phyloP scores from a whole-genome alignment of 1,139 yeast genomes.

The Scheffersomyces segobiensis region DNA sequence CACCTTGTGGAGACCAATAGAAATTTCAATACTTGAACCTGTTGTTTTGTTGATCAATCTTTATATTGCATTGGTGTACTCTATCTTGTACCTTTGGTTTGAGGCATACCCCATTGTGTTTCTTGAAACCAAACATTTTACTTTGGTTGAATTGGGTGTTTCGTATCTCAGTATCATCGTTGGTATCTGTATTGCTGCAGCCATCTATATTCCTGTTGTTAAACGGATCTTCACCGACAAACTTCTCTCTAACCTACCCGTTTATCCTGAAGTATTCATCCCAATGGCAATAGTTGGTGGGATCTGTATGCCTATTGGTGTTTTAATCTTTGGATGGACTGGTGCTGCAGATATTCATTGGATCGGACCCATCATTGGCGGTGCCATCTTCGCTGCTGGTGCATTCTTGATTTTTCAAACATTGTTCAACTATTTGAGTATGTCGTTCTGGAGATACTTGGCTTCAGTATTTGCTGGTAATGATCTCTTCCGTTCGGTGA shows the following conservation, averaged over 20 bases:
- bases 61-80: constrained; percentile 55
- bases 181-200: constrained; percentile 38
- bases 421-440: constrained; percentile 34
- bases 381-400: constrained; percentile 36
- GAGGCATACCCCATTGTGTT: constrained; percentile 65
- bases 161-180: constrained; percentile 45
- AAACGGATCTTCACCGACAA: constrained; percentile 24
- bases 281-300: constrained; percentile 48
- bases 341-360: constrained; percentile 39
- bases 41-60: constrained; percentile 47
- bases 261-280: constrained; percentile 42
- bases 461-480: constrained; percentile 65
- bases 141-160: constrained; percentile 48
- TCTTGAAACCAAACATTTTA: constrained; percentile 43
- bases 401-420: constrained; percentile 45
- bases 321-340: constrained; percentile 56
- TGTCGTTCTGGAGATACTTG: constrained; percentile 39
- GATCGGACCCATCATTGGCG: constrained; percentile 47
- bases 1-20: constrained; percentile 51
- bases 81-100: constrained; percentile 56
- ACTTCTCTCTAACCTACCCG: constrained; percentile 19
- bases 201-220: constrained; percentile 23
- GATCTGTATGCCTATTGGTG: constrained; percentile 41
- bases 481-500: constrained; percentile 51
- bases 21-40: constrained; percentile 44